Evolutionary conservation across 1,284 basidiomycete genomes (phyloP).

Genomic region (Trichosporon asahii): DNA sequence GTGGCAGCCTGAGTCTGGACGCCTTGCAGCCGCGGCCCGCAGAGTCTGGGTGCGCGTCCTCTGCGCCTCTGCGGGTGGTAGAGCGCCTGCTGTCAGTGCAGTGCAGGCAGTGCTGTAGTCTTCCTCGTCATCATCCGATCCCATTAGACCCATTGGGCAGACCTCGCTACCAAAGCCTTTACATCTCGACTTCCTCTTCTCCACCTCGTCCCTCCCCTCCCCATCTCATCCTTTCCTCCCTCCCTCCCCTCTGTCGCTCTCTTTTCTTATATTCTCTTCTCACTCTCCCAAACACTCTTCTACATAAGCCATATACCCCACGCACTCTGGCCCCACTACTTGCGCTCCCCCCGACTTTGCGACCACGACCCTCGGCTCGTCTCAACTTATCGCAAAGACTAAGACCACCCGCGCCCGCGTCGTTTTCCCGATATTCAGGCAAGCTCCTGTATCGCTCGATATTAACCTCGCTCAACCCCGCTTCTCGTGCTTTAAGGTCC

Average conservation of each 20-base stretch:
- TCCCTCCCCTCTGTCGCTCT: neutral
- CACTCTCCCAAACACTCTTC: neutral
- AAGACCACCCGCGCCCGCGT: neutral
- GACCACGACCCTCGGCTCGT: neutral
- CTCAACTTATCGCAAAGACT: neutral
- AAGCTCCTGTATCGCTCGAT: conserved; percentile 6
- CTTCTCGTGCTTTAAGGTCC: neutral
- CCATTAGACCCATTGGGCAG: neutral
- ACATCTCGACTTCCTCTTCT: conserved; percentile 1
- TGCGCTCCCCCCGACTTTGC: neutral
- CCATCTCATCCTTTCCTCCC: neutral
- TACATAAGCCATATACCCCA: neutral
- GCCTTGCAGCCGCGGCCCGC: no score
- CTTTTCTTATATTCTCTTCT: neutral
- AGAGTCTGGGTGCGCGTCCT: neutral
- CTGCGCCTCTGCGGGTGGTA: neutral
- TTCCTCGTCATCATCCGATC: conserved; percentile 8
- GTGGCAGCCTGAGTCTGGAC: neutral
- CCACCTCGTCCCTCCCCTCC: conserved; percentile 2
- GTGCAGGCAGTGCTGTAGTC: neutral
- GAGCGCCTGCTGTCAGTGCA: no score
- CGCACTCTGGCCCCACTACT: neutral
- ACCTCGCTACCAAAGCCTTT: neutral
- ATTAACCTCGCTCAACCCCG: neutral
- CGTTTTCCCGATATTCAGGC: conserved; percentile 1